phyloP scores from a whole-genome alignment of 169 alveolate genomes.

The Plasmodium inui region DNA sequence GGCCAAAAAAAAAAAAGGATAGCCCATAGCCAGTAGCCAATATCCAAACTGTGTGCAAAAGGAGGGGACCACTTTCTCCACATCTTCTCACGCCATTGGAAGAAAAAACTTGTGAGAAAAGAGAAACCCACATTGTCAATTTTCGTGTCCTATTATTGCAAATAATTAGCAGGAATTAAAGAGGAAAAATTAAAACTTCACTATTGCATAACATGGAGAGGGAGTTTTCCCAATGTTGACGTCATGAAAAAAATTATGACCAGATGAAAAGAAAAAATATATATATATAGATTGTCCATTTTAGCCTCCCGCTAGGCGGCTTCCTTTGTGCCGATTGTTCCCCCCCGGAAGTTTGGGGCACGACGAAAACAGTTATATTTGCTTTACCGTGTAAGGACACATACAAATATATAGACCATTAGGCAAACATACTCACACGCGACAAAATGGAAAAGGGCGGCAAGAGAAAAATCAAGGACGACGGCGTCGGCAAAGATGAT shows the following conservation, averaged over 20 bases:
- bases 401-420: background rate
- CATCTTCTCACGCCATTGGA: background rate
- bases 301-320: background rate
- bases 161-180: background rate
- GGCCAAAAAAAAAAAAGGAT: background rate
- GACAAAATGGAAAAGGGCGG: constrained; percentile 33
- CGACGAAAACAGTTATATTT: background rate
- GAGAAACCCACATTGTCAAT: background rate
- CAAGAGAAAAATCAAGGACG: constrained; percentile 40
- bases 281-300: background rate
- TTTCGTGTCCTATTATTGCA: background rate
- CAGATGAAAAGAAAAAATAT: background rate
- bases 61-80: background rate
- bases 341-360: background rate
- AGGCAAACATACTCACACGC: background rate
- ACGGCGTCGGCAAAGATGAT: constrained; percentile 1
- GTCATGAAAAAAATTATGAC: background rate
- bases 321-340: background rate
- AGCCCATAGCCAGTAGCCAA: background rate
- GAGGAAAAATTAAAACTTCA: background rate
- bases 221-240: background rate
- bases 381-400: background rate
- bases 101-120: background rate
- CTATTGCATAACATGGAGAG: background rate
- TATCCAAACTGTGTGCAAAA: background rate